Conservation (phyloP, 371 early-diverging fungal genomes). For the Mucor piriformis region DNA sequence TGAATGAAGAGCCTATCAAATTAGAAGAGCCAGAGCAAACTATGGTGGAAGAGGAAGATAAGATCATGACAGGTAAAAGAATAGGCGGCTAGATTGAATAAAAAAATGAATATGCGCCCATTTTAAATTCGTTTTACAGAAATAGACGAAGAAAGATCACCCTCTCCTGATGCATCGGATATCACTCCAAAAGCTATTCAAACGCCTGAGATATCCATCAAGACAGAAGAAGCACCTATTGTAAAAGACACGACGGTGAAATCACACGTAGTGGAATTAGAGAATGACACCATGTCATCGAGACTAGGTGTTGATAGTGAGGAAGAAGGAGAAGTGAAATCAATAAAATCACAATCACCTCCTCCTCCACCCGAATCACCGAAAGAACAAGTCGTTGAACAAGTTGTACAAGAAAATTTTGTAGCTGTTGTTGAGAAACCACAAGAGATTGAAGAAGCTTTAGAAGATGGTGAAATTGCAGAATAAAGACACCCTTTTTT, state of each 20-base stretch:
- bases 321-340: slow-evolving; percentile 48
- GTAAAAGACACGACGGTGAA: neutral
- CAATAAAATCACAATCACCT: slow-evolving; percentile 33
- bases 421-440: neutral
- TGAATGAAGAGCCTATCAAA: slow-evolving; percentile 21
- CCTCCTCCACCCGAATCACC: slow-evolving; percentile 17
- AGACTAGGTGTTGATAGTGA: slow-evolving; percentile 37
- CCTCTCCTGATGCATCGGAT: neutral
- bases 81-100: neutral
- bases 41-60: slow-evolving; percentile 21
- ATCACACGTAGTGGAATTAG: neutral
- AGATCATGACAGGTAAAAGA: neutral
- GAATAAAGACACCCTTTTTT: slow-evolving; percentile 22
- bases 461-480: slow-evolving; percentile 49
- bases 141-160: neutral
- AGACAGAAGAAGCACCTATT: neutral
- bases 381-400: neutral
- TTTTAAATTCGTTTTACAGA: no score
- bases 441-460: slow-evolving; percentile 22
- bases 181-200: neutral
- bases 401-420: neutral
- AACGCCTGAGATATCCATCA: neutral
- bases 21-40: no score
- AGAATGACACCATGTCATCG: slow-evolving; percentile 1
- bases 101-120: no score